phyloP scores from a whole-genome alignment of 495 filamentous ascomycete genomes.

The Talaromyces liani region DNA sequence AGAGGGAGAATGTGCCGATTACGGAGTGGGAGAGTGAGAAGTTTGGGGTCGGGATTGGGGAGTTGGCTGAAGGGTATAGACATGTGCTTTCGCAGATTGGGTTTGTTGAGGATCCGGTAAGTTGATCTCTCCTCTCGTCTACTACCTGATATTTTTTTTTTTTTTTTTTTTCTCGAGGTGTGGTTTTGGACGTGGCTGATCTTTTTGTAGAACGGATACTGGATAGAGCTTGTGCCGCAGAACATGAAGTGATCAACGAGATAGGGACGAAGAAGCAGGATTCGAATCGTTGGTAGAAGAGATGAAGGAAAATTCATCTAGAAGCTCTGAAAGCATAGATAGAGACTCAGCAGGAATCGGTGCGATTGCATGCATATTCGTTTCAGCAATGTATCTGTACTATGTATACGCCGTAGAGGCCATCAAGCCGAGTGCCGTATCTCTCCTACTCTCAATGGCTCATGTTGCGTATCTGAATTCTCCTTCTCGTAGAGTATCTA shows the following conservation, averaged over 20 bases:
- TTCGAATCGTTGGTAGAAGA: background rate
- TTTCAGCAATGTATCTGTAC: background rate
- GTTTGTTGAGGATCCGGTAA: background rate
- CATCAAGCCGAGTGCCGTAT: no score
- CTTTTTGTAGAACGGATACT: slow-evolving; percentile 17
- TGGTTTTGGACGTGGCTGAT: background rate
- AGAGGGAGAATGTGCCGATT: slow-evolving; percentile 24
- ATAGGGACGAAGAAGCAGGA: background rate
- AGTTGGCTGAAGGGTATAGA: background rate
- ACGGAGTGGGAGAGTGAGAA: slow-evolving; percentile 28
- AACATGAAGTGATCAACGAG: slow-evolving; percentile 10
- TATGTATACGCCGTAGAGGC: background rate
- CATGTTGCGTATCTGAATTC: no score
- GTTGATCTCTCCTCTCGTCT: background rate
- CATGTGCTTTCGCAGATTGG: background rate
- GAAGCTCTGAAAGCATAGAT: background rate
- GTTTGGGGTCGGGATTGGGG: background rate
- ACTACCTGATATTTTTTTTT: background rate
- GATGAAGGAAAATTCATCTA: background rate
- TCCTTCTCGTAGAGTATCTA: no score
- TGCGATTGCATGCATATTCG: no score
- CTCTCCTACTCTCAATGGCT: no score
- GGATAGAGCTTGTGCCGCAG: slow-evolving; percentile 16
- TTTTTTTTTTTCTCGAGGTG: background rate
- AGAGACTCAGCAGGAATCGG: background rate